phyloP scores from a whole-genome alignment of 73 alveolate genomes.

The Tetrahymena elliotti region DNA sequence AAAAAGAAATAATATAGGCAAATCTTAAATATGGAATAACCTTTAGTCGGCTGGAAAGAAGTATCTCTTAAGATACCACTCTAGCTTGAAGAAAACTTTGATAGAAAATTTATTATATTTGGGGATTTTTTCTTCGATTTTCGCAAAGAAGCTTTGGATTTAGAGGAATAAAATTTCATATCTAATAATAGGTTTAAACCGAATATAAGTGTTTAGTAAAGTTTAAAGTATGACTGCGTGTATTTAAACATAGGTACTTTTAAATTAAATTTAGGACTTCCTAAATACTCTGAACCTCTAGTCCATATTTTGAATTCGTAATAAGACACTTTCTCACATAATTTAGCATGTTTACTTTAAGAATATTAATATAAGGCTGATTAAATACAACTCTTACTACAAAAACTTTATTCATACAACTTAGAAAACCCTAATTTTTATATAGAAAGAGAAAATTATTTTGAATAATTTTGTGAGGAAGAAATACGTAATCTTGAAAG shows the following conservation, averaged over 20 bases:
- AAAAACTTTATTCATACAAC: not conserved
- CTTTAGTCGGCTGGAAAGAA: not conserved
- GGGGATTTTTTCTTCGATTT: not conserved
- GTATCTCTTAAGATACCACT: not conserved
- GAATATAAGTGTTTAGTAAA: not conserved
- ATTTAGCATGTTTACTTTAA: not conserved
- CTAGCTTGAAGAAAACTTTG: not conserved
- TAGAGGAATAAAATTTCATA: not conserved
- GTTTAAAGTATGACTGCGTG: not conserved
- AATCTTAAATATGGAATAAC: not conserved
- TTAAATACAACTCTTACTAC: not conserved
- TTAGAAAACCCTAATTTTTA: not conserved
- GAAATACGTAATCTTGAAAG: not conserved
- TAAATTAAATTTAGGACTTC: not conserved
- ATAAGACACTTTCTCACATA: not conserved
- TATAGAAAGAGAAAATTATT: not conserved
- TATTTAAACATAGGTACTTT: not conserved
- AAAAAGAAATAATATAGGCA: not conserved
- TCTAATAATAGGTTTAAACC: not conserved
- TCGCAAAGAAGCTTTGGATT: not conserved
- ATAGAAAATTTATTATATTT: not conserved
- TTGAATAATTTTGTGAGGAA: not conserved
- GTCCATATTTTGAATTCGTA: not conserved
- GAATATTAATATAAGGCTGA: not conserved
- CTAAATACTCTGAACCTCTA: not conserved